Conservation (phyloP, 2,329 filamentous ascomycete species). For the Neofusicoccum kwambonambiense region DNA sequence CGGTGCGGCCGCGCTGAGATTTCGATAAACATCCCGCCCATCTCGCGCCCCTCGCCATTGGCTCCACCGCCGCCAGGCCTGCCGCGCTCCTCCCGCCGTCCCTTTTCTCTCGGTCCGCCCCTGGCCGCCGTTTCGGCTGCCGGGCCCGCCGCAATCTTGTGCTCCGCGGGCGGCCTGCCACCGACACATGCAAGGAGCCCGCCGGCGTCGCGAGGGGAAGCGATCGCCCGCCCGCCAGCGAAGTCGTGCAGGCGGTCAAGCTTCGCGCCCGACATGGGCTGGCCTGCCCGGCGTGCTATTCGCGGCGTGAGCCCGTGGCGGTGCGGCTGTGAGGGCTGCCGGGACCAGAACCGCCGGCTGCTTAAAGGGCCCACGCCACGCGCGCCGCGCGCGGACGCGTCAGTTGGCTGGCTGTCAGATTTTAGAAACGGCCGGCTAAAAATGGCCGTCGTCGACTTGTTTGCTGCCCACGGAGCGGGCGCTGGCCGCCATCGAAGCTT, state of each 20-base stretch:
- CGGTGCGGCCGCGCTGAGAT: slow-evolving; percentile 7
- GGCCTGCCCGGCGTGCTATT: not conserved
- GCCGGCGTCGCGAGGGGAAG: not conserved
- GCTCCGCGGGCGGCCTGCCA: not conserved
- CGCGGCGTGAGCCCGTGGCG: not conserved
- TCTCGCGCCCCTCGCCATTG: not conserved
- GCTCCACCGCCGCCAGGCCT: not conserved
- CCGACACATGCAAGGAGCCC: slow-evolving; percentile 5
- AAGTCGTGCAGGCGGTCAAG: slow-evolving; percentile 6
- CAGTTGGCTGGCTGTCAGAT: not conserved
- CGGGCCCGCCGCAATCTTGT: slow-evolving; percentile 12
- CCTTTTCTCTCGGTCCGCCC: slow-evolving; percentile 3
- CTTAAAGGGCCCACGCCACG: not conserved
- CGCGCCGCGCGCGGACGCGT: not conserved
- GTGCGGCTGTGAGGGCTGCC: not conserved
- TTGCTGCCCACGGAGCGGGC: not conserved
- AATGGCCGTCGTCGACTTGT: not conserved
- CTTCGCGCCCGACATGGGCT: not conserved
- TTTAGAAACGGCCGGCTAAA: slow-evolving; percentile 2
- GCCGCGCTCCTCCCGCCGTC: slow-evolving; percentile 8
- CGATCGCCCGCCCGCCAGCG: not conserved
- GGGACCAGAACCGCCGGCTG: not conserved
- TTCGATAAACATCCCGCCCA: slow-evolving; percentile 9
- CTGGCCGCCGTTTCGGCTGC: slow-evolving; percentile 13
- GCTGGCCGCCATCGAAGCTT: slow-evolving; percentile 6